These are phyloP conservation scores for Phytophthora citrophthora DNA, from an alignment of 352 stramenopile species.

Conservation along the genomic window DNA sequence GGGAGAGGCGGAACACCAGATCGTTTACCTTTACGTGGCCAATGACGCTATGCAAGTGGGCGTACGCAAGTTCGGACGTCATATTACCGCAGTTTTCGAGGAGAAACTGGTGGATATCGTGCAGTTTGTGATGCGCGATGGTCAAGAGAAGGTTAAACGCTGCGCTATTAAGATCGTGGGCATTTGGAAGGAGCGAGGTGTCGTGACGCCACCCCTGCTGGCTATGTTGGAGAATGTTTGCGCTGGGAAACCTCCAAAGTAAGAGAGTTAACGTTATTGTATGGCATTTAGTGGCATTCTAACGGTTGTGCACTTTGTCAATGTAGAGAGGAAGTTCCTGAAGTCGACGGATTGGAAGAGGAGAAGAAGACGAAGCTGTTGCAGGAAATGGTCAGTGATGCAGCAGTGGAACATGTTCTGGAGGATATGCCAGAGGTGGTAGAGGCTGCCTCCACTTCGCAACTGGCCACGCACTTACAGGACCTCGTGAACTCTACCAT, in stretches of 20 bases:
- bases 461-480: slow-evolving; percentile 59
- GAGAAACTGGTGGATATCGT: slow-evolving; percentile 59
- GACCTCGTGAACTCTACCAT: slow-evolving; percentile 83
- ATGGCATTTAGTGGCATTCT: not conserved
- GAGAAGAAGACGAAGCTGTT: slow-evolving; percentile 36
- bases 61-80: slow-evolving; percentile 78
- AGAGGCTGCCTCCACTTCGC: slow-evolving; percentile 58
- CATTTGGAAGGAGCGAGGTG: slow-evolving; percentile 85
- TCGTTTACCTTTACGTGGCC: slow-evolving; percentile 85
- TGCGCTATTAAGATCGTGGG: slow-evolving; percentile 87
- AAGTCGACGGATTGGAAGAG: slow-evolving; percentile 36
- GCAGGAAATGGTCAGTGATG: slow-evolving; percentile 47
- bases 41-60: slow-evolving; percentile 89
- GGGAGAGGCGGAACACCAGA: slow-evolving; percentile 68
- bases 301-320: slow-evolving; percentile 16
- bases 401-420: slow-evolving; percentile 53
- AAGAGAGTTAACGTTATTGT: slow-evolving; percentile 11
- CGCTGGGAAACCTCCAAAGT: slow-evolving; percentile 69
- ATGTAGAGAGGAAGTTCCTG: slow-evolving; percentile 38
- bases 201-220: slow-evolving; percentile 57
- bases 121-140: slow-evolving; percentile 68
- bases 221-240: slow-evolving; percentile 80
- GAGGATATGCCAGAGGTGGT: slow-evolving; percentile 71
- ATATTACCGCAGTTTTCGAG: slow-evolving; percentile 72
- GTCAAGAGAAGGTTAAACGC: slow-evolving; percentile 85